phyloP scores from a whole-genome alignment of 2,329 filamentous ascomycete species.

The Dactylellina cionopaga region DNA sequence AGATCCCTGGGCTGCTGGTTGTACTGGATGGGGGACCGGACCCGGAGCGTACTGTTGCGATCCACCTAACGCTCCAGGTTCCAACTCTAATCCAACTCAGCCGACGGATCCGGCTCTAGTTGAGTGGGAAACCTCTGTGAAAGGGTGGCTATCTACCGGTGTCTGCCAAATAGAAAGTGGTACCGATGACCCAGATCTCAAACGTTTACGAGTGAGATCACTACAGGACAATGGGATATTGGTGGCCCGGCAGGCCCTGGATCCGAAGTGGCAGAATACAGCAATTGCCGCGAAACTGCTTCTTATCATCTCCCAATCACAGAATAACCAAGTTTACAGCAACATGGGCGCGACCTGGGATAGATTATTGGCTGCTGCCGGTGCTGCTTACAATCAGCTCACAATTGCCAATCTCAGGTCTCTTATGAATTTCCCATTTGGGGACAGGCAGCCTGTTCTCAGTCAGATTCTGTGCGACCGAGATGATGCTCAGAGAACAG shows the following conservation, averaged over 20 bases:
- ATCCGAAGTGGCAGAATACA: not conserved
- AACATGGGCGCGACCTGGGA: not conserved
- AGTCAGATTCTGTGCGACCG: not conserved
- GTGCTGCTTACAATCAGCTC: not conserved
- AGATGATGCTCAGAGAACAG: not conserved
- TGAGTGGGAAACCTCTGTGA: not conserved
- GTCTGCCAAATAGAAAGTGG: not conserved
- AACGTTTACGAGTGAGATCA: not conserved
- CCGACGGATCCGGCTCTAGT: not conserved
- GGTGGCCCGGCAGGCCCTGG: not conserved
- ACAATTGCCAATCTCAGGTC: not conserved
- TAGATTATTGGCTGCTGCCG: not conserved
- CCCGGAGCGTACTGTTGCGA: slow-evolving; percentile 3
- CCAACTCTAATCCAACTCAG: not conserved
- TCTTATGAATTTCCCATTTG: not conserved
- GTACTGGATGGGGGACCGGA: slow-evolving; percentile 1
- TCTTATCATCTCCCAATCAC: not conserved
- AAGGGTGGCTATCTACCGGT: not conserved
- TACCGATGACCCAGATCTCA: not conserved
- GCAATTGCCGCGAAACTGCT: not conserved
- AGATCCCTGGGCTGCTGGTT: not conserved
- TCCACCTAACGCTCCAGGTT: slow-evolving; percentile 3
- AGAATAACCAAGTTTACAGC: not conserved
- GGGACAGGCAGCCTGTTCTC: not conserved
- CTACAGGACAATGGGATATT: not conserved